phyloP scores from a whole-genome alignment of 306 rosid species.

The Begonia peltatifolia region DNA sequence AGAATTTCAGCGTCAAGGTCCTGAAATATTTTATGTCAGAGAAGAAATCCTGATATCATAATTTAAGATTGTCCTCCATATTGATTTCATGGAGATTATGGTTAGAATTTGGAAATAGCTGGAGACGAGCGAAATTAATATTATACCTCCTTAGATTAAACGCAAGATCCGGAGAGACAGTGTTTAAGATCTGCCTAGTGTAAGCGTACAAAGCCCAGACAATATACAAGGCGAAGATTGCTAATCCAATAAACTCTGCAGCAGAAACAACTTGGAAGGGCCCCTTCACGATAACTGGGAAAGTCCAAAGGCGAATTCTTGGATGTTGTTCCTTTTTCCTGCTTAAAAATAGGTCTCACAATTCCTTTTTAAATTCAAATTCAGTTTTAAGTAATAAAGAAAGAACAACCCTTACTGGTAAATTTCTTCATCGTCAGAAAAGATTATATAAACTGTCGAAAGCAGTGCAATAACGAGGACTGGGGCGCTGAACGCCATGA shows the following conservation, averaged over 20 bases:
- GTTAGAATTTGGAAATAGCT: too few species aligned
- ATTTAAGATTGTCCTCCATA: neutral
- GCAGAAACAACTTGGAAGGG: constrained; percentile 83
- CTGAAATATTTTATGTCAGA: too few species aligned
- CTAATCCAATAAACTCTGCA: constrained; percentile 55
- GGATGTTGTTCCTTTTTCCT: constrained; percentile 46
- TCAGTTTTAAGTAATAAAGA: neutral
- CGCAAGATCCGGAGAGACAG: constrained; percentile 6
- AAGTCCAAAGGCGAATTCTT: constrained; percentile 58
- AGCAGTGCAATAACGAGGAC: constrained; percentile 51
- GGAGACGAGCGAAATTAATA: too few species aligned
- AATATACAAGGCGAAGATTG: constrained; percentile 39
- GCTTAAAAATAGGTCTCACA: neutral
- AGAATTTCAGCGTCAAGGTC: constrained; percentile 21
- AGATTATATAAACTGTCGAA: constrained; percentile 29
- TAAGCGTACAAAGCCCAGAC: constrained; percentile 54
- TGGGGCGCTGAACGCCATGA: constrained; percentile 39
- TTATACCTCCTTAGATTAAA: constrained; percentile 30
- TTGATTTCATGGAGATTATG: neutral
- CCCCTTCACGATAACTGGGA: constrained; percentile 65
- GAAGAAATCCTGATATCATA: constrained; percentile 6
- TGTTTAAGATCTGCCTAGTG: constrained; percentile 18
- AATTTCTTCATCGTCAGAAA: constrained; percentile 45
- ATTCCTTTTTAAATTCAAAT: neutral
- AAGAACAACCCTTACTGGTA: constrained; percentile 26